phyloP scores from a whole-genome alignment of 352 stramenopile genomes.

The Pythium angustatum region DNA sequence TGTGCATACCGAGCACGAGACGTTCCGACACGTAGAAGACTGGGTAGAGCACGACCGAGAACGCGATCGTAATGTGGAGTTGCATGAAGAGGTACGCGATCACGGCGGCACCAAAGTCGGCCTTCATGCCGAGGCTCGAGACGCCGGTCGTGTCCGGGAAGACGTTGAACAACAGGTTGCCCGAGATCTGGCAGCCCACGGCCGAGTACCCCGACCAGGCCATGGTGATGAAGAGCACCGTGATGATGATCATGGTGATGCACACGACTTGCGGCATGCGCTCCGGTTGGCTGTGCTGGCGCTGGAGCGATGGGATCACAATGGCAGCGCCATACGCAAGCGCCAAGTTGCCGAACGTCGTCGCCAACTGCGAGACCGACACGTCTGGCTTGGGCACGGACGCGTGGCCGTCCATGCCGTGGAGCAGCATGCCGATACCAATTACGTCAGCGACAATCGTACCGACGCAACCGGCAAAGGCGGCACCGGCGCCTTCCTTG shows the following conservation, averaged over 20 bases:
- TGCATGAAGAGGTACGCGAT: slow-evolving; percentile 54
- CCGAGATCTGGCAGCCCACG: slow-evolving; percentile 61
- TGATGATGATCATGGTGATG: slow-evolving; percentile 34
- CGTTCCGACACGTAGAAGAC: slow-evolving; percentile 50
- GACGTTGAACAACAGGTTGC: slow-evolving; percentile 67
- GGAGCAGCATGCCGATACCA: slow-evolving; percentile 25
- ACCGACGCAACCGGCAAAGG: slow-evolving; percentile 32
- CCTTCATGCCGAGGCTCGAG: slow-evolving; percentile 28
- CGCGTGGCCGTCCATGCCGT: slow-evolving; percentile 33
- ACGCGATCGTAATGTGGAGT: slow-evolving; percentile 49
- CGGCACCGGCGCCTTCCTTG: slow-evolving; percentile 33
- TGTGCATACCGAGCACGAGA: slow-evolving; percentile 30
- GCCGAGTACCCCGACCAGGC: slow-evolving; percentile 46
- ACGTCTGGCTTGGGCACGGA: slow-evolving; percentile 22
- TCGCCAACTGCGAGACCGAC: slow-evolving; percentile 31
- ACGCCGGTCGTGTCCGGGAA: slow-evolving; percentile 37
- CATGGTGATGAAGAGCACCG: slow-evolving; percentile 46
- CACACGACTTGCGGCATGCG: slow-evolving; percentile 36
- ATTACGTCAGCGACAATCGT: slow-evolving; percentile 33
- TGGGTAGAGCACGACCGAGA: slow-evolving; percentile 52
- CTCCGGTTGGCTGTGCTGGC: slow-evolving; percentile 20
- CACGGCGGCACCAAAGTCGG: slow-evolving; percentile 29
- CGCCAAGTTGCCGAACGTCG: slow-evolving; percentile 35
- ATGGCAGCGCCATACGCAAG: slow-evolving; percentile 37
- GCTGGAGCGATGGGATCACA: slow-evolving; percentile 32